Conservation (phyloP, 805 yeast genomes). For the Yarrowia sp. region DNA sequence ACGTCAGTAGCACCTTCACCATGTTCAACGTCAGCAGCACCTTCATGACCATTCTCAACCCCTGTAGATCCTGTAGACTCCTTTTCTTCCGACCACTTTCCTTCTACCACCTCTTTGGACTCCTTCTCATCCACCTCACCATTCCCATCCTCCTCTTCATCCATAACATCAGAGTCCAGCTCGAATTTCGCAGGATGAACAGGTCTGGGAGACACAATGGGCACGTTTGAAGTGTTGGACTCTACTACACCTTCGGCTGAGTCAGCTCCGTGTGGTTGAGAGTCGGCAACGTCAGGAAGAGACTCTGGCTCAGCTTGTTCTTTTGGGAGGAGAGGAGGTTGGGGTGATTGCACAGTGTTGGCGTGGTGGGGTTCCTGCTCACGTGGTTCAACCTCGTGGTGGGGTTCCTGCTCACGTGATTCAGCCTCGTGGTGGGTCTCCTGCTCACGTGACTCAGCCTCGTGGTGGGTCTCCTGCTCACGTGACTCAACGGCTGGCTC, state of each 20-base stretch:
- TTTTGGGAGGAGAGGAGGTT: background rate
- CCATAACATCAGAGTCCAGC: conserved; percentile 1
- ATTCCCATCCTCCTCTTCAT: background rate
- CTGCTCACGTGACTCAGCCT: no score
- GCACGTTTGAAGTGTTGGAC: background rate
- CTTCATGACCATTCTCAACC: no score
- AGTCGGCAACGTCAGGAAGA: conserved; percentile 5
- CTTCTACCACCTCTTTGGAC: no score
- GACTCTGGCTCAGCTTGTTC: conserved; percentile 20
- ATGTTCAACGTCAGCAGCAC: no score
- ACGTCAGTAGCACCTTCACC: no score
- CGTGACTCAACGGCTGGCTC: no score
- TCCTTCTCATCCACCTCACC: background rate
- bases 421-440: background rate
- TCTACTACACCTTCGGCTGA: background rate
- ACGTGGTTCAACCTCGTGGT: background rate
- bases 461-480: no score
- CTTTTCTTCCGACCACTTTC: no score
- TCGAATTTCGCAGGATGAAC: background rate
- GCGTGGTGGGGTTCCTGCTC: background rate
- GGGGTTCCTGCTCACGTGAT: background rate
- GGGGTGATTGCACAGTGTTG: no score
- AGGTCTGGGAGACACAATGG: background rate
- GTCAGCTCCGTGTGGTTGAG: conserved; percentile 6
- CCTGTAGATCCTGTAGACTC: no score